Evolutionary conservation across 371 early-diverging fungal species (phyloP), one percentile per base, ranked within the genome.

Genomic region (Smittium culicis): DNA sequence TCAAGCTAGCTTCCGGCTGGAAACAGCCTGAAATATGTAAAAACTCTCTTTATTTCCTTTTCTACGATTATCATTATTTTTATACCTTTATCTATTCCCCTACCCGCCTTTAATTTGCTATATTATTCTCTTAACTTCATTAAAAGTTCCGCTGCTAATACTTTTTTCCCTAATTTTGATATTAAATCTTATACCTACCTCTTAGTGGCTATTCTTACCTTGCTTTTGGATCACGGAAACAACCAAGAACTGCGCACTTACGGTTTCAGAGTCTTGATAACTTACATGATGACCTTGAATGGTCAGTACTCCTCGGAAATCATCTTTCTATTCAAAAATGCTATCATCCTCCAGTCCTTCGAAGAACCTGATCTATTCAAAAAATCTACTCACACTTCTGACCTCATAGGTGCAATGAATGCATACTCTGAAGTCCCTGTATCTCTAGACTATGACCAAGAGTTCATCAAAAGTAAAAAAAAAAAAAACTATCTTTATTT

Each of bases 211-310:
- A 35, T 63, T 5, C 33, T 63, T 2, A 63, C 31, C n/a, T 27
- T 33, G 30, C 35, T 63, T n/a, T 31, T 63, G 14, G 33, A 63
- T 32, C 33, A 63, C 31, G 30, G 63, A n/a, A 63, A 63, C 33
- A 63, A 63, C 35, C n/a, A 34, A 35, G 63, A 63, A 33, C 2
- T 63, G 1, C 1, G 63, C 17, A n/a, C 32, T 2, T 63, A 34
- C 32, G 63, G 63, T n/a, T 63, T 63, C 35, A 63, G 35, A 33
- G 31, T 63, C 2, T 63, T 63, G 63, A n/a, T 63, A n/a, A 31
- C n/a, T 31, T 63, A 63, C 34, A 63, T 63, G 45, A 5, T 45
- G 5, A 11, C 45, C 20, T 20, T 45, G 5, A 20, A 20, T 45
- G 45, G 45, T 11, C 5, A 45, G 5, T 45, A 45, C 20, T 45